Evolutionary conservation across 2,329 filamentous ascomycete species (phyloP), one percentile per base, ranked within the genome.

Genomic region (Malbranchea zuffiana): DNA sequence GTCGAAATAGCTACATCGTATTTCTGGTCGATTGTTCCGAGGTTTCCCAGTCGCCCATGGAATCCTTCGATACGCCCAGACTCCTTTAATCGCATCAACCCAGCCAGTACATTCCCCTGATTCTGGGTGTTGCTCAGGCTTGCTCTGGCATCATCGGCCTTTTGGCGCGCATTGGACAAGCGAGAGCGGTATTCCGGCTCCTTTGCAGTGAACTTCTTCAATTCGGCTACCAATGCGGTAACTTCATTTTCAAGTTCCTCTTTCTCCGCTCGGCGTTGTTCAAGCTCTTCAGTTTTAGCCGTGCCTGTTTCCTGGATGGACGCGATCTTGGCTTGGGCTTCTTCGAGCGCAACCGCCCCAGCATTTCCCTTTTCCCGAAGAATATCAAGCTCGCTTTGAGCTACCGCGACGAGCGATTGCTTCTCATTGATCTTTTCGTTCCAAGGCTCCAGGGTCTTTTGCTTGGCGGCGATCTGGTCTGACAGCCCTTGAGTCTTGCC

Each of bases 1-100:
- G 90, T 98, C 0, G 92, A 98, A 43, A 98, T 94, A n/a, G 90
- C 90, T 28, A 98, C 77, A 52, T 98, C 90, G 58, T 93, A 98
- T 60, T 83, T 84, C 55, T 83, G 72, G 51, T 98, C 87, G 47
- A 98, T 98, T 1, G 83, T 79, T 28, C 90, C 90, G 1, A 98
- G 73, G 49, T 96, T 95, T 6, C 90, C 92, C 3, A 98, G 76
- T 20, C 90, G 79, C 17, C 90, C 90, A 52, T 98, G 86, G 62
- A 98, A 98, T 2, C 92, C 90, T 52, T 95, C 87, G 45, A 98
- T 93, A 56, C 90, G 82, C 8, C 90, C 90, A 15, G 90, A 95
- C 53, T 96, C 90, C 53, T 85, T 90, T 62, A 98, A 75, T 32
- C 90, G 80, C 81, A 95, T 93, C 19, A 98, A 65, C 0, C 87